Conservation (phyloP, 2,329 filamentous ascomycete genomes). For the Lecanicillium sp. region DNA sequence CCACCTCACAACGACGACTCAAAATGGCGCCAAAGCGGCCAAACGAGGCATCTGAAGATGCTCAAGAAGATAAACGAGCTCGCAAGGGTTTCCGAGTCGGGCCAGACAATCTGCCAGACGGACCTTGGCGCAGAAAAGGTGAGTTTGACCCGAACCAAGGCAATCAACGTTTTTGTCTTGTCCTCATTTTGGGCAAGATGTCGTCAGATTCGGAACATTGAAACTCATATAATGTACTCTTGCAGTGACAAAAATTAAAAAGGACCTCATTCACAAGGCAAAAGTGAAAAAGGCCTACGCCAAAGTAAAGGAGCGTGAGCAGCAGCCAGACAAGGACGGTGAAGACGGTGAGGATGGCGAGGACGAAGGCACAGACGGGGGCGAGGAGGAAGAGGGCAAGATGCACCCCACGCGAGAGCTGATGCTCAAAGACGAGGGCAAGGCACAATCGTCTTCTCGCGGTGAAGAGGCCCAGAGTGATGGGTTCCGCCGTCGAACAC, state of each 20-base stretch:
- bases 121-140: slow-evolving; percentile 75
- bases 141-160: too few species aligned
- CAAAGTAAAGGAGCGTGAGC: slow-evolving; percentile 61
- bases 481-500: slow-evolving; percentile 25
- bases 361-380: slow-evolving; percentile 9
- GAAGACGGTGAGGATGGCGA: slow-evolving; percentile 13
- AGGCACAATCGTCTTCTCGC: slow-evolving; percentile 20
- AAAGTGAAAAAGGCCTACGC: slow-evolving; percentile 90
- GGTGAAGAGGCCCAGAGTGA: slow-evolving; percentile 14
- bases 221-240: too few species aligned
- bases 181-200: too few species aligned
- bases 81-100: slow-evolving; percentile 76
- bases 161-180: too few species aligned
- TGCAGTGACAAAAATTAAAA: slow-evolving; percentile 79
- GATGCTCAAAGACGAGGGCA: slow-evolving; percentile 30
- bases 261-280: slow-evolving; percentile 79
- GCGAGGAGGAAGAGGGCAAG: slow-evolving; percentile 3
- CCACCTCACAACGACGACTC: slow-evolving; percentile 1
- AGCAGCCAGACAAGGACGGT: slow-evolving; percentile 17
- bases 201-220: too few species aligned
- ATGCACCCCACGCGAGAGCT: slow-evolving; percentile 30
- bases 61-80: slow-evolving; percentile 39
- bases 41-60: slow-evolving; percentile 23
- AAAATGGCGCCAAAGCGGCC: slow-evolving; percentile 25
- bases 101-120: slow-evolving; percentile 84